Evolutionary conservation across 176 grass and related monocot genomes (phyloP).

Genomic region (Aegilops speltoides): DNA sequence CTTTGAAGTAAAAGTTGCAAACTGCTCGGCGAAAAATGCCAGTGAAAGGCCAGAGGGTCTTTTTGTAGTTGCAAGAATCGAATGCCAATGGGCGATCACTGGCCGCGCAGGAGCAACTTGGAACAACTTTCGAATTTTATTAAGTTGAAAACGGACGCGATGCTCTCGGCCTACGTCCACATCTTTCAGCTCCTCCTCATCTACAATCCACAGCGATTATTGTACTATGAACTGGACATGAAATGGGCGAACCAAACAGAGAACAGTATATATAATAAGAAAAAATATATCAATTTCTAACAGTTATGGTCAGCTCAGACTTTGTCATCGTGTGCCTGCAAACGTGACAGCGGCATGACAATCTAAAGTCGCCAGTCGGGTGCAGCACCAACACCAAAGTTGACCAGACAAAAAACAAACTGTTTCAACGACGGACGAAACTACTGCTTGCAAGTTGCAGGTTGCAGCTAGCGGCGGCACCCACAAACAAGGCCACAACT

Average conservation of each 20-base stretch:
- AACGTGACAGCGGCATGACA: background rate
- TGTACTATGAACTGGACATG: background rate
- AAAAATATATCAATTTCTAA: background rate
- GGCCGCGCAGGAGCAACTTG: background rate
- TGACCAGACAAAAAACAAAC: background rate
- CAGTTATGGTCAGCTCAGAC: background rate
- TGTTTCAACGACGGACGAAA: background rate
- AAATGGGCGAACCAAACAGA: background rate
- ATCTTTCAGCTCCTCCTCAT: background rate
- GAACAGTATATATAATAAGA: background rate
- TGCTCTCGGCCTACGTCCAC: background rate
- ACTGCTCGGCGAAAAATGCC: too few species aligned
- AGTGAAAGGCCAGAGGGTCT: background rate
- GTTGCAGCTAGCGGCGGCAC: background rate
- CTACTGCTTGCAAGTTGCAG: background rate
- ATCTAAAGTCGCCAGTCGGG: conserved; percentile 5
- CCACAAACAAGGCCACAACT: background rate
- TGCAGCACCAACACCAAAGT: background rate
- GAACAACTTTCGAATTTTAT: too few species aligned
- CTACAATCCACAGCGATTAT: background rate
- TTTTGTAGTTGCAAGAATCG: conserved; percentile 18
- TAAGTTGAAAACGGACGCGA: background rate
- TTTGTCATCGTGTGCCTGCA: background rate
- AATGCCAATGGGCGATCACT: background rate
- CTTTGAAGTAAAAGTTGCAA: background rate